Evolutionary conservation across 2,329 filamentous ascomycete species (phyloP), one percentile per base, ranked within the genome.

Genomic region (Aspergillus hortae): DNA sequence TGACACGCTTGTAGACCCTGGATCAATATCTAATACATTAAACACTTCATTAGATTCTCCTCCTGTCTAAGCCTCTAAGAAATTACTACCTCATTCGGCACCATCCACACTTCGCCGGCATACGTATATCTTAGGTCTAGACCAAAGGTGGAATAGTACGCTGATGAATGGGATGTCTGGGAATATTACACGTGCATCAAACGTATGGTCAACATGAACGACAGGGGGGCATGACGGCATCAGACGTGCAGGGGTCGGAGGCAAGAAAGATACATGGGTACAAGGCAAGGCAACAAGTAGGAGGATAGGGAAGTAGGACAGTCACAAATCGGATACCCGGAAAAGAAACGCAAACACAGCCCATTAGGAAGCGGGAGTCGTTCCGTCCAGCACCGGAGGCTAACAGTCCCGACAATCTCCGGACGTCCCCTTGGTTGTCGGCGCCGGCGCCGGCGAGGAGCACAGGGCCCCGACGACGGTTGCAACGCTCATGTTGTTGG

Each of bases 401-500:
- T 23, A 6, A 23, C 38, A 42, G 17, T 19, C 38, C 17, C 19
- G 38, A 23, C 38, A 42, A 15, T 36, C 35, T n/a, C 35, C 35
- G 35, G 35, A 2, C 9, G 3, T 36, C 25, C 4, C 25, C 11
- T 14, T 36, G 35, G 12, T 36, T 17, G 6, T 36, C 12, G 35
- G n/a, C 12, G 33, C 4, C 12, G 33, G 4, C 33, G 33, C 6
- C 33, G 6, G 35, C 35, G 11, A n/a, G 35, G 56, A 51, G 48
- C 50, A 58, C 35, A 56, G 50, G 42, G 49, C 51, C 33, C 53
- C 50, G 49, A 63, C 53, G 45, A 60, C 52, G 43, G 51, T 78
- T 81, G 73, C 78, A 87, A 91, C 90, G 69, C 87, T 92, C 46
- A 92, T 88, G 58, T 90, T 90, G 69, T 94, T 89, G 1, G 90